Evolutionary conservation across 495 filamentous ascomycete genomes (phyloP), one percentile per base, ranked within the genome.

Genomic region (Aspergillus carlsbadensis): DNA sequence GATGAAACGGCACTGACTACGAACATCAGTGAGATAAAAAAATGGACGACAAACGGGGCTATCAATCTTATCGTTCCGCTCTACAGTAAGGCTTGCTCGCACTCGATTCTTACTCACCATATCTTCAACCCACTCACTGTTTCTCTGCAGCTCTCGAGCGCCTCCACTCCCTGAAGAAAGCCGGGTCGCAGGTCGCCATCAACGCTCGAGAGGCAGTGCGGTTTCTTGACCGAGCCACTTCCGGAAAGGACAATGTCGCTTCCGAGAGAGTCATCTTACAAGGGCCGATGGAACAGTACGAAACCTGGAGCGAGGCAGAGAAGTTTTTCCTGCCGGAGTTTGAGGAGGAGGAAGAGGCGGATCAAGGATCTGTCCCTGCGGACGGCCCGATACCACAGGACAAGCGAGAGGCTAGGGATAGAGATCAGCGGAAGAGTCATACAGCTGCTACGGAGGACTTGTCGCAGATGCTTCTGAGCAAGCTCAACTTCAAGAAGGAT

Each of bases 1-100:
- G 87, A 90, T 69, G 87, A 88, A 63, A 86, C 84, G 49, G 87
- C 85, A 31, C 66, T 89, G 60, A 81, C 85, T 22, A 84, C 83
- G 56, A 85, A 85, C 47, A 86, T 88, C 64, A 84, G 81, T 61
- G 82, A 82, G 64, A 83, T 89, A 55, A 84, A 87, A 72, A 79
- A 81, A 71, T 88, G 86, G 84, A 79, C 86, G 31, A 75, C 77
- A 41, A 80, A 85, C 52, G 84, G 83, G 7, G 76, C 81, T 52
- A 82, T 89, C 55, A 81, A 79, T 57, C 76, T 90, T 26, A 80
- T 85, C 55, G 83, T 90, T 49, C 87, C 87, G 50, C 79, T 87
- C 20, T 81, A 85, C 68, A 87, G 87, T 89, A 76, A 63, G 80
- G 72, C 49, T 22, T 42, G 51, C 46, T 44, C 29, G 36, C 22